Conservation (phyloP, 1,284 basidiomycete genomes). For the Rhodotorula sp. region DNA sequence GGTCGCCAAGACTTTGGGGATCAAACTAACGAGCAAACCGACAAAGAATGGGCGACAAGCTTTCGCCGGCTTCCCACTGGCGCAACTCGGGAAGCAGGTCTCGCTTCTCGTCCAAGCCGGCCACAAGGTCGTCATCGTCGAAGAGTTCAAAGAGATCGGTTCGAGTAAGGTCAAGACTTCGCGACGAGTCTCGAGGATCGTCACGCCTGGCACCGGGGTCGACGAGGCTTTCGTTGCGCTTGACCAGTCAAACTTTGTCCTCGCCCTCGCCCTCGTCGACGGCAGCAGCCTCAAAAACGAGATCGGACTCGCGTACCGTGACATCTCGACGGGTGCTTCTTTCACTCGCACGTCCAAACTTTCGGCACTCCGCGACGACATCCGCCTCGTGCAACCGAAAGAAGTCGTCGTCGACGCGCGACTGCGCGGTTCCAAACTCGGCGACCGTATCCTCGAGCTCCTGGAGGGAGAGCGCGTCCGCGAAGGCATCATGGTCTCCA, state of each 20-base stretch:
- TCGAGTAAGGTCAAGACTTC: slow-evolving; percentile 3
- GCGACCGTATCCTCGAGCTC: slow-evolving; percentile 22
- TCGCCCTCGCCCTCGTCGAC: slow-evolving; percentile 59
- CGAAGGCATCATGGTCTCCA: slow-evolving; percentile 55
- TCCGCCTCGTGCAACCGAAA: slow-evolving; percentile 74
- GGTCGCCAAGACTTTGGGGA: slow-evolving; percentile 70
- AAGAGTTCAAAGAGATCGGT: slow-evolving; percentile 68
- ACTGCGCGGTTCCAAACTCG: slow-evolving; percentile 43
- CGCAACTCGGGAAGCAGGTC: slow-evolving; percentile 78
- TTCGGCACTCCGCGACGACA: slow-evolving; percentile 69
- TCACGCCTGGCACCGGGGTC: slow-evolving; percentile 68
- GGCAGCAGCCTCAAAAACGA: slow-evolving; percentile 11
- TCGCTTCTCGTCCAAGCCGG: slow-evolving; percentile 77
- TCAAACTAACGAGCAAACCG: slow-evolving; percentile 70
- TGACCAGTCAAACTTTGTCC: slow-evolving; percentile 81
- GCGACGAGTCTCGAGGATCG: slow-evolving; percentile 65
- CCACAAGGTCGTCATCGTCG: slow-evolving; percentile 83
- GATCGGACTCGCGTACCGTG: slow-evolving; percentile 80
- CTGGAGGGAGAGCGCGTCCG: slow-evolving; percentile 48
- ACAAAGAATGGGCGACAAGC: slow-evolving; percentile 54
- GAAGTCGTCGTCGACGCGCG: slow-evolving; percentile 70
- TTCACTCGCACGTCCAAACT: slow-evolving; percentile 65
- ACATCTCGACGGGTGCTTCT: slow-evolving; percentile 92
- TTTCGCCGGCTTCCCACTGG: slow-evolving; percentile 85
- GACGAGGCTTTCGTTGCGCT: slow-evolving; percentile 74